Percentiles rank a stretch among this genome's conserved stretches.
These are phyloP conservation scores for Chlamydomonas sphaeroides DNA, from an alignment of 139 green algal species.

Conservation along the genomic window DNA sequence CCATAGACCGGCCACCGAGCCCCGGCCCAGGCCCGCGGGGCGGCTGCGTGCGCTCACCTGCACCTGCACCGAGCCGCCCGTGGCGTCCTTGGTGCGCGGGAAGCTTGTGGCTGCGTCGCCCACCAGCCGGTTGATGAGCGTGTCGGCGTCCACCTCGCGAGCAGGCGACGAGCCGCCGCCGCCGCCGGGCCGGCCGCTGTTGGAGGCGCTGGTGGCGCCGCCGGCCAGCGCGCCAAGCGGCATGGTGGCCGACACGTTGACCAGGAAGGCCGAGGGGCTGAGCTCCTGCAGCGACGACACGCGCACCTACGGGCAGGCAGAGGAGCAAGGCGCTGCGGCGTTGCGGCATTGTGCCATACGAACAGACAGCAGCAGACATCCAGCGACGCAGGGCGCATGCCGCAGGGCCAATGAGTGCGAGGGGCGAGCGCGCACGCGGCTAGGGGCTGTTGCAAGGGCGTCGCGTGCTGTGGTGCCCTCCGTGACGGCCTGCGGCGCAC, in stretches of 20 bases:
- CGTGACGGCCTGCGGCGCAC: no score
- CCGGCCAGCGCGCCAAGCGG: neutral
- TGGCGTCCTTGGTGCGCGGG: constrained; percentile 35
- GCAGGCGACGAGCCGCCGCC: neutral
- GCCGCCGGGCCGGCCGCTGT: no score
- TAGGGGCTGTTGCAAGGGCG: no score
- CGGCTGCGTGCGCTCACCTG: neutral
- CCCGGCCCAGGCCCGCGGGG: neutral
- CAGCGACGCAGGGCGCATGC: no score
- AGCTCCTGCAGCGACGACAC: constrained; percentile 7
- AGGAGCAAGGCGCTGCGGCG: no score
- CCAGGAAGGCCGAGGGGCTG: constrained; percentile 18
- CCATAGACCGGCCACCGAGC: no score
- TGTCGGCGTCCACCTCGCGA: constrained; percentile 26
- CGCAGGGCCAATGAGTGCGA: no score
- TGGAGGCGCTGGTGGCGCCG: neutral
- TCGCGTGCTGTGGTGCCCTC: no score
- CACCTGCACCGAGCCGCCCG: constrained; percentile 20
- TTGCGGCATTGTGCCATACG: no score
- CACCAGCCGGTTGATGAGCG: constrained; percentile 18
- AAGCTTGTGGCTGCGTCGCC: constrained; percentile 8
- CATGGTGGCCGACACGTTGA: constrained; percentile 40
- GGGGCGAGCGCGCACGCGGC: no score
- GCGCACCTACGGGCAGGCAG: constrained; percentile 6
- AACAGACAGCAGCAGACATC: no score